These are phyloP conservation scores for Babesia divergens DNA, from an alignment of 169 alveolate genomes.

Conservation along the genomic window DNA sequence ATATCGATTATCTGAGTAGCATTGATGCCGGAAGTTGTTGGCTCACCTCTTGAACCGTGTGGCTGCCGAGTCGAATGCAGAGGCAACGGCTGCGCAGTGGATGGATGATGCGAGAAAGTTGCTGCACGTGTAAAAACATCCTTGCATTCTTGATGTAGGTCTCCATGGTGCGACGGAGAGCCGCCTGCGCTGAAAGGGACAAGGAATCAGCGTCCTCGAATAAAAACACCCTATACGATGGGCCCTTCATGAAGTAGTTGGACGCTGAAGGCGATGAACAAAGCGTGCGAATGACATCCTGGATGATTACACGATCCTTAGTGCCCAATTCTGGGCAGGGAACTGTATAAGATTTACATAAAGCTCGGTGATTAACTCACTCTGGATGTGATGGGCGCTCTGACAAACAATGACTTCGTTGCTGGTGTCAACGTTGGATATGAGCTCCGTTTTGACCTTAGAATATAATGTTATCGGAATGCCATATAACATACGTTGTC, in stretches of 20 bases:
- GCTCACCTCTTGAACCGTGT: constrained; percentile 77
- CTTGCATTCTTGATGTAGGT: constrained; percentile 87
- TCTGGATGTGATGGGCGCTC: constrained; percentile 90
- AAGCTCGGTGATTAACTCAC: constrained; percentile 81
- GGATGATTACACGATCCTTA: constrained; percentile 89
- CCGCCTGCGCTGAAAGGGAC: constrained; percentile 91
- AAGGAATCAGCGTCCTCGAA: constrained; percentile 89
- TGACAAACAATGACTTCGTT: constrained; percentile 79
- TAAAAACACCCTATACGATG: constrained; percentile 86
- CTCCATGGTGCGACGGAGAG: constrained; percentile 93
- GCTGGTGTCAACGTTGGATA: constrained; percentile 73
- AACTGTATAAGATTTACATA: background rate
- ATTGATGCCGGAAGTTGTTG: background rate
- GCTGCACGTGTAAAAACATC: constrained; percentile 86
- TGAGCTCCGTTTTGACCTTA: constrained; percentile 81
- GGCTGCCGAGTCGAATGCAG: constrained; percentile 92
- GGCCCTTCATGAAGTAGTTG: constrained; percentile 78
- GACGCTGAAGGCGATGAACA: constrained; percentile 87
- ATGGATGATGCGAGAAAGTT: constrained; percentile 79
- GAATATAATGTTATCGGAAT: too few species aligned
- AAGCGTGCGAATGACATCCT: constrained; percentile 88
- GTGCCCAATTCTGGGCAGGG: constrained; percentile 84
- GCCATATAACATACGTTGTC: constrained; percentile 67
- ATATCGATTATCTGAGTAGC: constrained; percentile 60
- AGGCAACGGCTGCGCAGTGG: constrained; percentile 94